Conservation (phyloP, 805 yeast genomes). For the Starmera dryadoides region DNA sequence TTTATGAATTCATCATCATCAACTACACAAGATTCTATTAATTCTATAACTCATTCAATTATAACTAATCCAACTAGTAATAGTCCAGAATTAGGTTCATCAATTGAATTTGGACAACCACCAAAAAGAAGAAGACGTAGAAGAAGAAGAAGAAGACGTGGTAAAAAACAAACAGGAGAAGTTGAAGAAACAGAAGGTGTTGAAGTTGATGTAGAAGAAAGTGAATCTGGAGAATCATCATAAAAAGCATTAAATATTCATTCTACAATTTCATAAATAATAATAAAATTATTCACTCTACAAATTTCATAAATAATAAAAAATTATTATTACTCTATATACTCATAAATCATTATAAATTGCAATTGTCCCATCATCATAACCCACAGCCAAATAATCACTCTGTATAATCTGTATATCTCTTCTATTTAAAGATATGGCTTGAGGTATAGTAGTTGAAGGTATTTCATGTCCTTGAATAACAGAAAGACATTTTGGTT, state of each 20-base stretch:
- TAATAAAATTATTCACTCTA: not conserved
- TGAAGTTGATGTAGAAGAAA: not conserved
- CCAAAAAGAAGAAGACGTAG: constrained; percentile 9
- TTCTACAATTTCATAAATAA: not conserved
- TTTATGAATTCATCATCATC: not conserved
- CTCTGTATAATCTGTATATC: constrained; percentile 13
- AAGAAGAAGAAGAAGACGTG: constrained; percentile 4
- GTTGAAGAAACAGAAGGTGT: not conserved
- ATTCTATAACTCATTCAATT: not conserved
- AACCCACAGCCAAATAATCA: constrained; percentile 38
- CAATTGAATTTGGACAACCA: constrained; percentile 6
- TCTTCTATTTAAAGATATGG: constrained; percentile 10
- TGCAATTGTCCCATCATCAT: constrained; percentile 47
- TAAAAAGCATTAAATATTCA: not conserved
- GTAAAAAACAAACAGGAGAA: not conserved
- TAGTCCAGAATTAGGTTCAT: constrained; percentile 3
- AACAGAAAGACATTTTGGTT: constrained; percentile 22
- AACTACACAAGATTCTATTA: not conserved
- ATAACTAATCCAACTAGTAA: constrained; percentile 2
- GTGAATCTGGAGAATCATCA: not conserved
- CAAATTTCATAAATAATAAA: not conserved
- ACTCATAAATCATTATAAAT: constrained; percentile 23
- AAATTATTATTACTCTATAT: too few species aligned
- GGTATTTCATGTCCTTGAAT: constrained; percentile 1
- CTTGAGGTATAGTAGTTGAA: constrained; percentile 4